phyloP scores from a whole-genome alignment of 768 basidiomycete species.

The Mycena maculata region DNA sequence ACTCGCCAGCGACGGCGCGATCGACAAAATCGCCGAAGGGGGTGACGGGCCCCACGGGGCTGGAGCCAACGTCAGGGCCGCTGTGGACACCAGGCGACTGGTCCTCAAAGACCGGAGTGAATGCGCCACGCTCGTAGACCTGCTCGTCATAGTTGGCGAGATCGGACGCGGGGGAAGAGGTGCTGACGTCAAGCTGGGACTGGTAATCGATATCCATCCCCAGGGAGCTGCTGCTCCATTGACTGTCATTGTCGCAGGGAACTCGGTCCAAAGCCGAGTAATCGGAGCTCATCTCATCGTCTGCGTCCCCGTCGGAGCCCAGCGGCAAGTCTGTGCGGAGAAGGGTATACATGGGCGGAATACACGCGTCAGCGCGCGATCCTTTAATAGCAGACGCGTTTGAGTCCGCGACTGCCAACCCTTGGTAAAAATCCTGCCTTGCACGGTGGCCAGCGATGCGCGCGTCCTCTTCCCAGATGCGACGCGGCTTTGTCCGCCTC shows the following conservation, averaged over 20 bases:
- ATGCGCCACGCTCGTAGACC: conserved; percentile 57
- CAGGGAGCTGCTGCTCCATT: conserved; percentile 50
- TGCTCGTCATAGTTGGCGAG: conserved; percentile 43
- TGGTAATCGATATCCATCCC: conserved; percentile 46
- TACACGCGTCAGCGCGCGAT: conserved; percentile 84
- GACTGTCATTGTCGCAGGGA: conserved; percentile 50
- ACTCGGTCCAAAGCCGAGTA: conserved; percentile 49
- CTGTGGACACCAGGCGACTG: conserved; percentile 66
- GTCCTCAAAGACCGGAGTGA: conserved; percentile 74
- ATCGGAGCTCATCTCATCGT: conserved; percentile 59
- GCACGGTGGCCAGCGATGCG: conserved; percentile 41
- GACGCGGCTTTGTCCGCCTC: conserved; percentile 75
- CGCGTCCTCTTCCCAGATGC: conserved; percentile 71
- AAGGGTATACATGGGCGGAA: conserved; percentile 74
- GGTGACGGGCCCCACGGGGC: conserved; percentile 79
- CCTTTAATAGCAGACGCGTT: conserved; percentile 89
- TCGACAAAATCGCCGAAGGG: conserved; percentile 84
- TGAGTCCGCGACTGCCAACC: conserved; percentile 77
- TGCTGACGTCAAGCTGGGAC: conserved; percentile 35
- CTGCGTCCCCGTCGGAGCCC: conserved; percentile 47
- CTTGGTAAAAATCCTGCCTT: conserved; percentile 72
- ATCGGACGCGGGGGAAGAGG: conserved; percentile 35
- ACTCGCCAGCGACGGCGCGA: conserved; percentile 67
- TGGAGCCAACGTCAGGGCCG: conserved; percentile 67
- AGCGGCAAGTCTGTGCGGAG: conserved; percentile 18